Percentiles rank a stretch among this genome's conserved stretches.
Conservation (phyloP, 768 basidiomycete species). For the Phaffia australis region DNA sequence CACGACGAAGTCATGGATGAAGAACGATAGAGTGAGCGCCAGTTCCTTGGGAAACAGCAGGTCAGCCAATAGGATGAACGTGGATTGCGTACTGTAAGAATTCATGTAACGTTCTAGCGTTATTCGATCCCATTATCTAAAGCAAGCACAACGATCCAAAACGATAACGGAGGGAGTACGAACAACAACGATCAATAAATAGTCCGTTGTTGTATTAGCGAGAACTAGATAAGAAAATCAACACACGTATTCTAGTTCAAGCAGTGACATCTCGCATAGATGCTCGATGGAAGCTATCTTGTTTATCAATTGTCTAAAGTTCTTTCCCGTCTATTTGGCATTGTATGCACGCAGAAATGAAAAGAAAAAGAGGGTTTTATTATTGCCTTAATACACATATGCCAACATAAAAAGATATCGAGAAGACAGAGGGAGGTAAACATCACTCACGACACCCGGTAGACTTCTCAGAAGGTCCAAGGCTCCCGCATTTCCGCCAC, state of each 20-base stretch:
- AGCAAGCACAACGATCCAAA: neutral
- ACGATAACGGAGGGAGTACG: neutral
- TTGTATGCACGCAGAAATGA: no score
- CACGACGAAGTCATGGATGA: no score
- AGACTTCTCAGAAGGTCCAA: conserved; percentile 17
- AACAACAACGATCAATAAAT: neutral
- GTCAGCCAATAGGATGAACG: no score
- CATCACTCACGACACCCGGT: conserved; percentile 17
- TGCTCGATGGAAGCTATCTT: conserved; percentile 16
- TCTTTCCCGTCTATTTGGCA: conserved; percentile 13
- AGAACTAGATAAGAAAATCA: neutral
- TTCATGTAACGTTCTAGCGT: no score
- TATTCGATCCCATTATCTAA: no score
- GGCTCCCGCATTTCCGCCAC: conserved; percentile 6
- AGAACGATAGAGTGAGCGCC: no score
- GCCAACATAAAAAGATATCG: neutral
- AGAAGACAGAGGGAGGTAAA: neutral
- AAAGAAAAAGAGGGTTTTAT: no score
- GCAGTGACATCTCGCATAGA: conserved; percentile 11
- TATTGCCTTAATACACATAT: no score
- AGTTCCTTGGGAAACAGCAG: no score
- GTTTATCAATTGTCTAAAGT: conserved; percentile 21
- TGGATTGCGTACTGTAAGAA: no score
- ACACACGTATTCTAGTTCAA: conserved; percentile 14
- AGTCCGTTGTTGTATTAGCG: no score